phyloP scores from a whole-genome alignment of 83 land plant species.

The Diphasiastrum complanatum region DNA sequence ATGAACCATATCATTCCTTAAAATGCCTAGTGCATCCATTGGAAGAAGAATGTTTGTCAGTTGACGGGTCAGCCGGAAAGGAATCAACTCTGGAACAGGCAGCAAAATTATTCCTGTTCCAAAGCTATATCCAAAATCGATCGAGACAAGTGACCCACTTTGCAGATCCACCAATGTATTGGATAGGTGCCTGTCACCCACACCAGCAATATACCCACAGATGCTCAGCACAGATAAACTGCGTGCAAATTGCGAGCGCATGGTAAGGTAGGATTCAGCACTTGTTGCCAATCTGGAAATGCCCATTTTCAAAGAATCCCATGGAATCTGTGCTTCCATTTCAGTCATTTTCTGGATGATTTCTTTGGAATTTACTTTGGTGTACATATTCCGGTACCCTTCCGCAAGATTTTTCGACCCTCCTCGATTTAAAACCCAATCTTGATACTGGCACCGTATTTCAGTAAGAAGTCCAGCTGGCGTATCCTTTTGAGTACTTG shows the following conservation, averaged over 20 bases:
- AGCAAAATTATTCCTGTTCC: constrained; percentile 48
- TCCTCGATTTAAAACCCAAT: constrained; percentile 40
- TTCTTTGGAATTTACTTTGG: constrained; percentile 28
- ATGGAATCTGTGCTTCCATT: constrained; percentile 31
- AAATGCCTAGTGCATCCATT: constrained; percentile 39
- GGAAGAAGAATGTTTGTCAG: constrained; percentile 42
- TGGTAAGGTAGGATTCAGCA: constrained; percentile 46
- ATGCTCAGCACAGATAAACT: constrained; percentile 43
- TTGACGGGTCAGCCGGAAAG: constrained; percentile 45
- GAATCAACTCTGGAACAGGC: constrained; percentile 52
- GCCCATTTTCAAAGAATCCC: constrained; percentile 42
- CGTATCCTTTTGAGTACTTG: constrained; percentile 16
- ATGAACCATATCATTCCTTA: constrained; percentile 44
- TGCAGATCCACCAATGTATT: constrained; percentile 43
- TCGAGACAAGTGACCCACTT: constrained; percentile 42
- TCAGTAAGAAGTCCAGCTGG: constrained; percentile 14
- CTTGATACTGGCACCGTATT: constrained; percentile 25
- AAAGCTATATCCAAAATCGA: constrained; percentile 58
- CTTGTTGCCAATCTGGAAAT: constrained; percentile 42
- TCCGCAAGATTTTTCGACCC: constrained; percentile 24
- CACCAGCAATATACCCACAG: constrained; percentile 50
- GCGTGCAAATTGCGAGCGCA: constrained; percentile 39
- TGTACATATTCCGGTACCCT: constrained; percentile 36
- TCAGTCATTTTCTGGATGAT: constrained; percentile 24
- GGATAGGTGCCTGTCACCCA: constrained; percentile 45